These are phyloP conservation scores for Alternaria gansuensis DNA, from an alignment of 2,329 filamentous ascomycete genomes.

Conservation along the genomic window DNA sequence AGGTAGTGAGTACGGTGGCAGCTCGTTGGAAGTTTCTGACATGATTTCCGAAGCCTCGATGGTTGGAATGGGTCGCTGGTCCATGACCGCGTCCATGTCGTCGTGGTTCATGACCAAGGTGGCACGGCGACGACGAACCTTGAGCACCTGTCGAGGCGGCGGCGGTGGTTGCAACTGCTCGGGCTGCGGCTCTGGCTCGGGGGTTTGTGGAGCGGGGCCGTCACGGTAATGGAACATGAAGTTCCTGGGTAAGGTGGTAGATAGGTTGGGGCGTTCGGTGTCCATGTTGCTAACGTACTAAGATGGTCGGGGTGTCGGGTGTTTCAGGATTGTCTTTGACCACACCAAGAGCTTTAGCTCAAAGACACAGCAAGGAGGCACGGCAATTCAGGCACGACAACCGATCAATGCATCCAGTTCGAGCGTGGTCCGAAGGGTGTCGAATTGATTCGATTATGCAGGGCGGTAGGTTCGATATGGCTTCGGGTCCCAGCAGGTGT, in stretches of 20 bases:
- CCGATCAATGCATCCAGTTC: constrained; percentile 25
- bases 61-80: constrained; percentile 56
- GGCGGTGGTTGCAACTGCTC: constrained; percentile 54
- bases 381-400: constrained; percentile 23
- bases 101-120: constrained; percentile 41
- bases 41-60: constrained; percentile 59
- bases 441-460: constrained; percentile 35
- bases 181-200: constrained; percentile 54
- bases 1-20: constrained; percentile 36
- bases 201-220: constrained; percentile 56
- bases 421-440: constrained; percentile 26
- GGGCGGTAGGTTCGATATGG: constrained; percentile 33
- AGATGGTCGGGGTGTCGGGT: constrained; percentile 11
- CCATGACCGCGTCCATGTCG: constrained; percentile 39
- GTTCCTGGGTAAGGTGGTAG: constrained; percentile 61
- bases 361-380: constrained; percentile 40
- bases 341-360: constrained; percentile 27
- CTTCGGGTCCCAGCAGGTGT: constrained; percentile 42
- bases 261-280: constrained; percentile 56
- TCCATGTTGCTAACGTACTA: constrained; percentile 47
- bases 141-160: constrained; percentile 59
- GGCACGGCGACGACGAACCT: constrained; percentile 58
- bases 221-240: constrained; percentile 61
- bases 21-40: constrained; percentile 37
- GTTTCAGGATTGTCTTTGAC: constrained; percentile 23